Evolutionary conservation across 495 filamentous ascomycete species (phyloP), one percentile per base, ranked within the genome.

Genomic region (Aspergillus diversus): DNA sequence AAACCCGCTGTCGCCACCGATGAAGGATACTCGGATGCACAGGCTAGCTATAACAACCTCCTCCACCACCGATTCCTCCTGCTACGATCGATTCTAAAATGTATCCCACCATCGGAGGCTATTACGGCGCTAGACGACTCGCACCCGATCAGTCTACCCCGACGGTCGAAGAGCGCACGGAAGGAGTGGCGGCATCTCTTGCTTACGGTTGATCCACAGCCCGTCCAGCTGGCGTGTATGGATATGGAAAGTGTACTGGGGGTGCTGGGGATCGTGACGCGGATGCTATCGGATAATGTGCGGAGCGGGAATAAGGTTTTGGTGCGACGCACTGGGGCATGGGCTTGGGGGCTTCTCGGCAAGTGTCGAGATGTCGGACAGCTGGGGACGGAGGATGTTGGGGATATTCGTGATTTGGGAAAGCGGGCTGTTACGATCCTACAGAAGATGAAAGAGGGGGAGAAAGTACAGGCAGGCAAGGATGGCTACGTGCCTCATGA

Each of bases 141-240:
- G 11, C 84, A 90, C 67, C 85, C 84, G 7, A 87, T 82, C 37
- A 76, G 80, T 52, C 79, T 89, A 5, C 82, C 80, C 1, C 67
- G 71, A 6, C 76, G 69, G 80, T 66, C 83, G 69, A 42, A 75
- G 63, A 52, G 63, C 54, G 64, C 80, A 60, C 60, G 75, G 60
- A 74, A 81, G 71, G 57, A 83, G 77, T 82, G 79, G 83, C 66
- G 78, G 59, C 68, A 85, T 66, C 79, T 83, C 32, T 48, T 87
- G 59, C 60, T 84, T 65, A 54, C 77, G 73, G 74, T 85, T 6
- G 84, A 88, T 53, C 92, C 92, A 7, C 73, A 82, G 15, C 88
- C 89, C 11, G 84, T 80, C 0, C 90, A 92, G 67, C 67, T 94
- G 16, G 88, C 87, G 0, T 81, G 82, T 17, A 88, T 94, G 86